Evolutionary conservation across 176 grass and related monocot genomes (phyloP).

Genomic region (Triticum turgidum): DNA sequence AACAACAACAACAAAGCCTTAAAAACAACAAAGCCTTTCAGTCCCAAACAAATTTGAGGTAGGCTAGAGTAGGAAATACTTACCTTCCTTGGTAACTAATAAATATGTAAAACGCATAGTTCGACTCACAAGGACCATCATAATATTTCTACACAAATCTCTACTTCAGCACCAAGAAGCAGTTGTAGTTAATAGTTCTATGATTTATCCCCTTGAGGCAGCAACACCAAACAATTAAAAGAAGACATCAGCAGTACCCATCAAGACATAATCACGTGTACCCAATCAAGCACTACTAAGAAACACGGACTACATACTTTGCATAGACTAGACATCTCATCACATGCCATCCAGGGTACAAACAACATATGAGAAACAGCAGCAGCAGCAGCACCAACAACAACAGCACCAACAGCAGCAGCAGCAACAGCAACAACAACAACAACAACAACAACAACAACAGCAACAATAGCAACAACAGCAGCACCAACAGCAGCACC

Average conservation of each 20-base stretch:
- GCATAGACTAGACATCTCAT: conserved; percentile 32
- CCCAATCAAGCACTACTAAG: background rate
- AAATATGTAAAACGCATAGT: background rate
- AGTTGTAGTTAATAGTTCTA: background rate
- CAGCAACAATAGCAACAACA: no score
- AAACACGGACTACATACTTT: conserved; percentile 10
- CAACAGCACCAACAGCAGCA: no score
- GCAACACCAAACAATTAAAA: conserved; percentile 4
- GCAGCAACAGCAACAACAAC: no score
- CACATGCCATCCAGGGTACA: conserved; percentile 36
- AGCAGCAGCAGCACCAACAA: no score
- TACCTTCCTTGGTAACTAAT: background rate
- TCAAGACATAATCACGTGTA: conserved; percentile 22
- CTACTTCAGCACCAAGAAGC: background rate
- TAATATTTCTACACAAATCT: background rate
- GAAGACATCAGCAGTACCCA: conserved; percentile 9
- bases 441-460: no score
- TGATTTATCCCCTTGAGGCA: conserved; percentile 25
- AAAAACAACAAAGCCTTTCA: no score
- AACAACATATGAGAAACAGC: conserved; percentile 9
- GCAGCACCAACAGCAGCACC: no score
- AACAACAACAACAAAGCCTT: no score
- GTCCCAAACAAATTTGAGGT: no score
- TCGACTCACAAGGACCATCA: background rate
- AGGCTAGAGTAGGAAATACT: background rate